These are phyloP conservation scores for Mycena albidolilacea DNA, from an alignment of 768 basidiomycete genomes.

Conservation along the genomic window DNA sequence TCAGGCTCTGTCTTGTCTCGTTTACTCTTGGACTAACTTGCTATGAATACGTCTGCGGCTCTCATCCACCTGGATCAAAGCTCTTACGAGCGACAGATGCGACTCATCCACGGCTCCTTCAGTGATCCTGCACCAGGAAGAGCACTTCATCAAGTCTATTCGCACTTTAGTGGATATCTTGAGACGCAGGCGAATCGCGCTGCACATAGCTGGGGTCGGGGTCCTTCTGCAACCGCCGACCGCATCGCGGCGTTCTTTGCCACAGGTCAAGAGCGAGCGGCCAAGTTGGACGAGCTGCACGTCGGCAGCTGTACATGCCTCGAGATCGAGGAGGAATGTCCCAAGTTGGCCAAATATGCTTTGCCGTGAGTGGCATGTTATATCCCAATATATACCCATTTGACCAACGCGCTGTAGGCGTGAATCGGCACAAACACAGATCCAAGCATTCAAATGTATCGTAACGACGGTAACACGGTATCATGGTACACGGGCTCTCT, in stretches of 20 bases:
- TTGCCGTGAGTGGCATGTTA: not conserved
- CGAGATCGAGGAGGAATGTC: not conserved
- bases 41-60: not conserved
- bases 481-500: not conserved
- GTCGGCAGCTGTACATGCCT: no score
- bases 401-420: not conserved
- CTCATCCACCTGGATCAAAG: not conserved
- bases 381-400: not conserved
- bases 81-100: not conserved
- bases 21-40: no score
- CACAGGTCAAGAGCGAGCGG: no score
- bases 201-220: not conserved
- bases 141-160: not conserved
- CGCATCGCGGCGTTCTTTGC: no score
- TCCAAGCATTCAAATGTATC: slow-evolving; percentile 2
- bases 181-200: not conserved
- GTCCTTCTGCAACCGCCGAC: not conserved
- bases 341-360: not conserved
- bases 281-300: no score
- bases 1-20: no score
- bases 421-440: slow-evolving; percentile 3
- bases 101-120: not conserved
- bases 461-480: not conserved
- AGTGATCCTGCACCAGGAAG: not conserved
- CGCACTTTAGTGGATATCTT: not conserved